Conservation (phyloP, 1,139 yeast species). For the Nakaseomyces nivariensis region DNA sequence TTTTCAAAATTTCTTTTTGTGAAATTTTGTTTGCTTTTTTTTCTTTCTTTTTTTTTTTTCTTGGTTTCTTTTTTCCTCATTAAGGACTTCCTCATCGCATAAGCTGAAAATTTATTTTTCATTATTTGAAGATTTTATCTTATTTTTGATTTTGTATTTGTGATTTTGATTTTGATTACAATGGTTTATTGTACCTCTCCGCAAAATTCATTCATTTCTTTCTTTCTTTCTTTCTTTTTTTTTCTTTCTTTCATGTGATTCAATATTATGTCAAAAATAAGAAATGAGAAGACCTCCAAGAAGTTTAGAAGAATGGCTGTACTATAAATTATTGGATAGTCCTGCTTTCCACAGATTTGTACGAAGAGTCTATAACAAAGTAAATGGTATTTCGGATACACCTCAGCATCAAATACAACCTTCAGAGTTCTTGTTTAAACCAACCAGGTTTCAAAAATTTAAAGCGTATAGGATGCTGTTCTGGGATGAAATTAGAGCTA, state of each 20-base stretch:
- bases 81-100: too few relatives aligned
- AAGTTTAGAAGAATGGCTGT: constrained; percentile 41
- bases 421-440: constrained; percentile 31
- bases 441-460: constrained; percentile 45
- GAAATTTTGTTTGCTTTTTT: too few relatives aligned
- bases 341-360: constrained; percentile 64
- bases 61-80: too few relatives aligned
- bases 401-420: constrained; percentile 1
- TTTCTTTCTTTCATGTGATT: constrained; percentile 9
- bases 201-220: not conserved
- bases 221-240: not conserved
- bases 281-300: constrained; percentile 26
- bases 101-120: too few relatives aligned
- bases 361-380: constrained; percentile 47
- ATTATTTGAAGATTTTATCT: too few relatives aligned
- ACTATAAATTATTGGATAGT: constrained; percentile 45
- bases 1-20: too few relatives aligned
- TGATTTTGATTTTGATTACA: too few relatives aligned
- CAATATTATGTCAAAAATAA: constrained; percentile 5
- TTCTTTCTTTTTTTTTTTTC: too few relatives aligned
- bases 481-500: constrained; percentile 49
- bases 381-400: constrained; percentile 45
- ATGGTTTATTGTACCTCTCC: too few relatives aligned
- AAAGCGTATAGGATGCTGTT: constrained; percentile 58
- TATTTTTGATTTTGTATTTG: too few relatives aligned